Conservation (phyloP, 768 basidiomycete genomes). For the Tylopilus sp. region DNA sequence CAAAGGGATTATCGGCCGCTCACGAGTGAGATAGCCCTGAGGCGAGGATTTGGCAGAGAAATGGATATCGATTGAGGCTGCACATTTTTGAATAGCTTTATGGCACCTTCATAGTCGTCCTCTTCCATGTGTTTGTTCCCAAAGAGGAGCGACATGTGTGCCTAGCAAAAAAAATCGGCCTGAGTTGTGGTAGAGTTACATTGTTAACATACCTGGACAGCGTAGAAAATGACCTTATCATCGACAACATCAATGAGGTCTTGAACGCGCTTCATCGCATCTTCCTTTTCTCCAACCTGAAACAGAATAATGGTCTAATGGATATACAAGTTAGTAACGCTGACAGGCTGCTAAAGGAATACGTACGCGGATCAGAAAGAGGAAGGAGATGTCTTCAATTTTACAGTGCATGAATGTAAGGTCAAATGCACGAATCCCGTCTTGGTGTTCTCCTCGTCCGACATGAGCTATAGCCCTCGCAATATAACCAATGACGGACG, state of each 20-base stretch:
- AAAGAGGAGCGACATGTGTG: conserved; percentile 12
- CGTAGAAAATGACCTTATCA: conserved; percentile 5
- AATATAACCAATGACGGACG: conserved; percentile 12
- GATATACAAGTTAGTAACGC: background rate
- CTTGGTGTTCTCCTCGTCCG: conserved; percentile 8
- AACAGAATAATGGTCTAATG: conserved; percentile 12
- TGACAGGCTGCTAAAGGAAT: background rate
- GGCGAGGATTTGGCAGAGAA: background rate
- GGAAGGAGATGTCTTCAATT: conserved; percentile 5
- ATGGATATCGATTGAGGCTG: background rate
- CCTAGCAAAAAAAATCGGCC: conserved; percentile 3
- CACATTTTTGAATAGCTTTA: conserved; percentile 9
- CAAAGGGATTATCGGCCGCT: background rate
- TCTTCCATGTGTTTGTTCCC: conserved; percentile 6
- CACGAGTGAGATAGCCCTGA: conserved; percentile 15
- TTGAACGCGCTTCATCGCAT: conserved; percentile 11
- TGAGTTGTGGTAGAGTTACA: background rate
- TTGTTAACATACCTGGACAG: conserved; percentile 7
- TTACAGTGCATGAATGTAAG: conserved; percentile 13
- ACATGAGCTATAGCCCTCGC: conserved; percentile 15
- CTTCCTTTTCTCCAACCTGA: conserved; percentile 7
- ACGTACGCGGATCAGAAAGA: conserved; percentile 14
- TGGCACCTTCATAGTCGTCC: conserved; percentile 11
- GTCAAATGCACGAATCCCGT: conserved; percentile 12
- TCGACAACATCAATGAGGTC: conserved; percentile 11